Base-by-base conservation (phyloP, 192 early-diverging fungal genomes). In the Phlyctochytrium arcticum region DNA sequence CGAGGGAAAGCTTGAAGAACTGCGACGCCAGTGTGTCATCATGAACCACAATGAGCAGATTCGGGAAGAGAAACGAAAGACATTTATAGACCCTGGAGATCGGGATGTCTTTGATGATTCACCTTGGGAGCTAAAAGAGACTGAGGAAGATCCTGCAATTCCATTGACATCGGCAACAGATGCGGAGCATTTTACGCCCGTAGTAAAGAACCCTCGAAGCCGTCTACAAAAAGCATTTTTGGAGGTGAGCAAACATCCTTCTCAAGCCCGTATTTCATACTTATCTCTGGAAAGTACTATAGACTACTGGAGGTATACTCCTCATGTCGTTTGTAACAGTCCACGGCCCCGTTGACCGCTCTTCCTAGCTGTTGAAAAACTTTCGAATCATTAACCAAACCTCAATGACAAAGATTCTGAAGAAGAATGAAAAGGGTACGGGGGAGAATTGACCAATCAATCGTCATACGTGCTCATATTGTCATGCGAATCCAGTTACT, bases 331-430 rank as follows among this genome's bases (percentile, higher is more conserved):
- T 36, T 21, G 44, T 24, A 8, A 44, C 15, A 42, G 19, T 9
- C 27, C 36, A 12, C 36, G 36, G 15, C 15, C 36, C 36, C 36
- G 12, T 57, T 53, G 19, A 19, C 48, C 17, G 56, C 30, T 17
- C 36, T 3, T 54, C 58, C 23, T 36, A 73, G 59, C 46, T 76
- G 42, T 26, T 76, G 3, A 65, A 72, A 35, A 72, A 76, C 44
- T 76, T 72, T 35, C 62, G 65, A 29, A 69, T 70, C 62, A 66
- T 76, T 17, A 76, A 76, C 53, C 58, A 65, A 27, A 76, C 68
- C 12, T 73, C 75, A 30, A 6, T 72, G 0, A 49, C 62, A 10
- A 76, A 76, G 54, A 76, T 76, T 57, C 32, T 76, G 5, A 76
- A 76, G 54, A 56, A 57, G 50, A 62, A 47, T 31, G 64, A 66